These are phyloP conservation scores for Exobasidium cylindrosporum DNA, from an alignment of 1,284 basidiomycete species.

Conservation along the genomic window DNA sequence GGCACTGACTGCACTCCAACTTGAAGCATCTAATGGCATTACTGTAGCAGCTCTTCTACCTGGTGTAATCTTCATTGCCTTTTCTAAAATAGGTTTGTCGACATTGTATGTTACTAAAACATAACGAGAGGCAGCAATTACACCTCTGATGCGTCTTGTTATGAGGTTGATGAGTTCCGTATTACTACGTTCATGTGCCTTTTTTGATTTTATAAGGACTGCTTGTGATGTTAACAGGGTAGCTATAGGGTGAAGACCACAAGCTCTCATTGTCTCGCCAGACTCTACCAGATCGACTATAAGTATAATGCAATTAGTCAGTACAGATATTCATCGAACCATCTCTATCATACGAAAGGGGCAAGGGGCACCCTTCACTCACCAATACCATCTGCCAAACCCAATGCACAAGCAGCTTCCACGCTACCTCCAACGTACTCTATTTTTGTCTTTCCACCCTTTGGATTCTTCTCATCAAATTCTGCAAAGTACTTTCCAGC, in stretches of 20 bases:
- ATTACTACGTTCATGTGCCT: slow-evolving; percentile 66
- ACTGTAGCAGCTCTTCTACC: slow-evolving; percentile 87
- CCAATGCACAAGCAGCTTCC: slow-evolving; percentile 93
- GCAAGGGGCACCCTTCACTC: too few relatives aligned
- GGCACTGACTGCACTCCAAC: slow-evolving; percentile 85
- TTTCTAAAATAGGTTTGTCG: slow-evolving; percentile 63
- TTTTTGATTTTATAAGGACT: slow-evolving; percentile 81
- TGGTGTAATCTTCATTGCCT: slow-evolving; percentile 75
- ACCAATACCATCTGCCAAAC: slow-evolving; percentile 96
- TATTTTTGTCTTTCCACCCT: slow-evolving; percentile 67
- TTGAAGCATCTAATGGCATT: slow-evolving; percentile 72
- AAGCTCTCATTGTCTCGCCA: slow-evolving; percentile 99
- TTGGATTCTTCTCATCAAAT: slow-evolving; percentile 64
- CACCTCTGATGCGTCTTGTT: slow-evolving; percentile 84
- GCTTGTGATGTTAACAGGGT: slow-evolving; percentile 84
- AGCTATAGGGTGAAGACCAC: slow-evolving; percentile 81
- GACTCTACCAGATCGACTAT: slow-evolving; percentile 64
- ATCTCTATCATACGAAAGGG: too few relatives aligned
- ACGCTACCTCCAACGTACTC: slow-evolving; percentile 97
- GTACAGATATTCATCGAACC: neutral
- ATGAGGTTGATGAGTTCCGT: slow-evolving; percentile 71
- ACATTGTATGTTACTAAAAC: slow-evolving; percentile 93
- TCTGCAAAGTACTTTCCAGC: slow-evolving; percentile 74
- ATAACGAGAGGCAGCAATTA: slow-evolving; percentile 83
- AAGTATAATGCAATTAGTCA: neutral